Evolutionary conservation across 176 grass and related monocot species (phyloP), one percentile per base, ranked within the genome.

Genomic region (Ensete glaucum): DNA sequence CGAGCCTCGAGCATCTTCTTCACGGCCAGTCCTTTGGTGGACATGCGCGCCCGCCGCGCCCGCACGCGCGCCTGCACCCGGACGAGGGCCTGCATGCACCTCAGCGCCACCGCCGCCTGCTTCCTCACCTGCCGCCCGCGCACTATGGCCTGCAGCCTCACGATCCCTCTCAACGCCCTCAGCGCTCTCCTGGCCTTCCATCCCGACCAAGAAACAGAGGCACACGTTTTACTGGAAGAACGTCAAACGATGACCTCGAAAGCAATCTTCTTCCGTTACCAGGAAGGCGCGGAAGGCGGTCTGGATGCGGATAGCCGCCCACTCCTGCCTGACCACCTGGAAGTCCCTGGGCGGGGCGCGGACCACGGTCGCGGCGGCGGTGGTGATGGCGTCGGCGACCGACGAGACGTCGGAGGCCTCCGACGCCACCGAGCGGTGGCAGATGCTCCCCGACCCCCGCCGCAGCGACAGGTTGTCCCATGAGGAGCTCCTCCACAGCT

Each of bases 41-140:
- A 67, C 64, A 67, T 43, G 25, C 64, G 85, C 58, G 92, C 93
- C 15, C 85, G 87, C 57, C 87, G 79, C 1, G 93, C 93, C 21
- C 93, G 83, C 77, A 96, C 92, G 76, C 81, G 64, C 8, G 64
- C 64, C 25, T 67, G 64, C 1, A 67, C 64, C 4, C 64, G 64
- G 64, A 67, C 26, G 64, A 67, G 64, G 64, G 93, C 93, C 85
- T 96, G 93, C 93, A 96, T 92, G 80, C 93, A 96, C 62, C 93
- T 85, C 17, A 97, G 88, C 23, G 93, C 93, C 74, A 90, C 90
- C 2, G 90, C 93, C 59, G 93, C 93, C 79, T 97, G 93, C 80
- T 97, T 97, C 22, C 93, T n/a, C 48, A 97, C 93, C 85, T 97
- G 93, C 68, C 93, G 84, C 24, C 93, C 93, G 16, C 93, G 85